Evolutionary conservation across 352 stramenopile species (phyloP).

Genomic region (Discostella stelligera): DNA sequence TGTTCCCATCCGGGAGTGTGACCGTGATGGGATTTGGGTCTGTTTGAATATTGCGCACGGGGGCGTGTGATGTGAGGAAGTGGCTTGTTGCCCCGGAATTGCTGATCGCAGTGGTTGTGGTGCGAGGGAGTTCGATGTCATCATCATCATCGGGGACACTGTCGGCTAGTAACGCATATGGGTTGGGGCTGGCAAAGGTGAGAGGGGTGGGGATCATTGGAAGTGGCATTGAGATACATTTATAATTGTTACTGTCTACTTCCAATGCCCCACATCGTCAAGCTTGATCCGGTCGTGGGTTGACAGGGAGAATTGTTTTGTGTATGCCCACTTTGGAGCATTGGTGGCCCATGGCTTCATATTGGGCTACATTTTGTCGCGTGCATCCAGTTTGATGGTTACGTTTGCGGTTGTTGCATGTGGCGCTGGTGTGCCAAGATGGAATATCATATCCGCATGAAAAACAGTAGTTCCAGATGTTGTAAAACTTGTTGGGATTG

Average conservation of each 20-base stretch:
- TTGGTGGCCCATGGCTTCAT: neutral
- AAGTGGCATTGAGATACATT: neutral
- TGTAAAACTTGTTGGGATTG: neutral
- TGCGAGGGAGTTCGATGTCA: neutral
- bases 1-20: slow-evolving; percentile 9
- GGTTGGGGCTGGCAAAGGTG: too few relatives aligned
- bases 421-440: too few relatives aligned
- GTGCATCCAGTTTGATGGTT: neutral
- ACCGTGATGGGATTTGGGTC: slow-evolving; percentile 1
- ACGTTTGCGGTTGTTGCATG: neutral
- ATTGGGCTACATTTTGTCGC: neutral
- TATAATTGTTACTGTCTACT: neutral
- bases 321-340: neutral
- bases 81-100: slow-evolving; percentile 18
- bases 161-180: too few relatives aligned
- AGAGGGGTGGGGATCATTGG: neutral
- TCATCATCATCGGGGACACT: neutral
- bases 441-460: too few relatives aligned
- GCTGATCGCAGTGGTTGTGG: neutral
- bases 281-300: neutral
- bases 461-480: neutral
- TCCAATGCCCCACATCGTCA: neutral
- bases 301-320: neutral
- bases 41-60: neutral
- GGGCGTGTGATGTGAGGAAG: slow-evolving; percentile 13